Evolutionary conservation across 768 basidiomycete genomes (phyloP), one percentile per base, ranked within the genome.

Genomic region (Calocybe cyanea): DNA sequence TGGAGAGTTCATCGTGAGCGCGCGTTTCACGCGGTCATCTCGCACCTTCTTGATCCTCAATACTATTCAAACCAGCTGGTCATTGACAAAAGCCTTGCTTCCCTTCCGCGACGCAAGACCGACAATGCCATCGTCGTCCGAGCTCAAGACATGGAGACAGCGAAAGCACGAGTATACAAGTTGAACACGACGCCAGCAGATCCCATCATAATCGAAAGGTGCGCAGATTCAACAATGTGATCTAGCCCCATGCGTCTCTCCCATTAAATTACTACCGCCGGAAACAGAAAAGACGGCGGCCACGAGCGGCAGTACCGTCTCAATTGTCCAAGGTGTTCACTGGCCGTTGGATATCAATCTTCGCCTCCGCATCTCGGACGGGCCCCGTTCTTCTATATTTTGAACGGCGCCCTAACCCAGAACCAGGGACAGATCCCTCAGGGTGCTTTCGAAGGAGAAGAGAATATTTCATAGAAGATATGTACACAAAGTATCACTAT

Each of bases 341-440:
- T 87, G 43, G 76, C 75, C 18, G 76, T 87, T 50, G 83, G 78
- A 35, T 95, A 95, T 64, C 92, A 94, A 63, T 73, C 81, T 14
- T 75, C 72, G 28, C 83, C 86, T 3, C 87, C 86, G 0, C 90
- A 91, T 25, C 72, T 75, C 34, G 91, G 88, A 64, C 78, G 81
- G 2, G 84, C 78, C 2, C 80, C 87, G 1, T 93, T 82, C 63
- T 57, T 93, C 30, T 95, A 93, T 61, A 79, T 94, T 44, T 54
- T 90, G 39, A 72, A 79, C 37, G 92, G 92, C 3, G 85, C 89
- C 14, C 73, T 95, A 46, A 91, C 88, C n/a, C 87, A 87, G 57
- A 68, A 85, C 54, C 92, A 95, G 70, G 92, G 92, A 25, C 84
- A 92, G 58, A 67, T 92, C 24, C 92, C 92, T 8, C 65, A 74